Conservation (phyloP, 441 rosid species). For the Pelargonium hybrid region DNA sequence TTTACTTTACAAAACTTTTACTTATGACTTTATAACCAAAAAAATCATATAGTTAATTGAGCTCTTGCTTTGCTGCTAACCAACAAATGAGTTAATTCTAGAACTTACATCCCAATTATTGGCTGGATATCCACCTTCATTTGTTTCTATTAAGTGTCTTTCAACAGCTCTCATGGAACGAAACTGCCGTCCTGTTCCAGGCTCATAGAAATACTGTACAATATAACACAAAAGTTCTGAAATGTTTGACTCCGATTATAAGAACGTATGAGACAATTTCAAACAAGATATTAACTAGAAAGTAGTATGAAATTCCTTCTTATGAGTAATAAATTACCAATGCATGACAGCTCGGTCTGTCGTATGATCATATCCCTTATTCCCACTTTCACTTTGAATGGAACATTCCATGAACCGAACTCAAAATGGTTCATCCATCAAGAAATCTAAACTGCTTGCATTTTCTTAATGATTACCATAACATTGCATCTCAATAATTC, state of each 20-base stretch:
- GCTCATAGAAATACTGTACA: slow-evolving; percentile 37
- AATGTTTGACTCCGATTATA: background rate
- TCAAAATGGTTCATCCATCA: background rate
- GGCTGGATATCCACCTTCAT: background rate
- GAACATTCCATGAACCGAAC: background rate
- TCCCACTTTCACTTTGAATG: background rate
- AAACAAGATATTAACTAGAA: background rate
- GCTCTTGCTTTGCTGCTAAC: background rate
- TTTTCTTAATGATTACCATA: background rate
- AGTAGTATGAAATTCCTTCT: background rate
- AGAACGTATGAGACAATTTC: background rate
- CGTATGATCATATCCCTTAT: background rate
- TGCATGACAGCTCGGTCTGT: background rate
- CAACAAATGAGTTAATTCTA: background rate
- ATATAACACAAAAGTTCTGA: background rate
- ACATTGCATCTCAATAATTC: background rate
- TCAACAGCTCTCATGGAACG: slow-evolving; percentile 33
- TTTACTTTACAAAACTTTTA: background rate
- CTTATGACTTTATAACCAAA: background rate
- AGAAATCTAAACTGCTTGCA: background rate
- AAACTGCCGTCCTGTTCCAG: slow-evolving; percentile 38
- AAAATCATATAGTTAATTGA: background rate
- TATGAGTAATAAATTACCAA: background rate
- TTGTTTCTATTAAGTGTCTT: slow-evolving; percentile 24
- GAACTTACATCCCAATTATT: slow-evolving; percentile 19